A percentile compares a stretch with the other conserved stretches of the same genome.
These are phyloP conservation scores for Globisporangium apiculatum DNA, from an alignment of 352 stramenopile species.

Conservation along the genomic window DNA sequence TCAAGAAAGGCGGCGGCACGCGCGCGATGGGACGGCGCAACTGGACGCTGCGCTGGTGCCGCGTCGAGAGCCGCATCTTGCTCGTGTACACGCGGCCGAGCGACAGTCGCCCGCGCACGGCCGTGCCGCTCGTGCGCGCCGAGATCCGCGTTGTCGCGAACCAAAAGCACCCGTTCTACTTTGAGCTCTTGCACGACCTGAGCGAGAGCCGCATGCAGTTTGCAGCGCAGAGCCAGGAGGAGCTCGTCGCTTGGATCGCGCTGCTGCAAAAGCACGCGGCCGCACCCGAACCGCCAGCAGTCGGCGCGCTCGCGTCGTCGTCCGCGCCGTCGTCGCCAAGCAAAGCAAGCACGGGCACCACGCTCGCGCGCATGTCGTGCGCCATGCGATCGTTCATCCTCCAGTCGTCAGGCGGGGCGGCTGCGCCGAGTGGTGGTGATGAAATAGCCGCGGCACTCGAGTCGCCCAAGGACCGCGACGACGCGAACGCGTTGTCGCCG, in stretches of 20 bases:
- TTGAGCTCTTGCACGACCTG: constrained; percentile 68
- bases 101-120: constrained; percentile 47
- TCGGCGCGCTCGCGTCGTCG: constrained; percentile 10
- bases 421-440: constrained; percentile 1
- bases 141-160: constrained; percentile 61
- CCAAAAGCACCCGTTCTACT: constrained; percentile 69
- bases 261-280: constrained; percentile 39
- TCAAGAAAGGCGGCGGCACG: constrained; percentile 79
- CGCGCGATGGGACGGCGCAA: constrained; percentile 67
- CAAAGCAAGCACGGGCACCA: constrained; percentile 33
- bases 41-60: constrained; percentile 71
- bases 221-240: constrained; percentile 50
- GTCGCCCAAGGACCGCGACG: constrained; percentile 15
- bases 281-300: constrained; percentile 33
- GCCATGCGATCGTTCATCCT: constrained; percentile 76
- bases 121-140: constrained; percentile 57
- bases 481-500: background rate
- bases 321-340: constrained; percentile 24
- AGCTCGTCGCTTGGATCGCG: constrained; percentile 54
- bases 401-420: constrained; percentile 22
- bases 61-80: constrained; percentile 68
- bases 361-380: constrained; percentile 64
- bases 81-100: constrained; percentile 52
- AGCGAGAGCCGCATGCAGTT: constrained; percentile 76
- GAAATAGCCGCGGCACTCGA: background rate